Conservation (phyloP, 306 rosid species). For the Castanospermum australe region DNA sequence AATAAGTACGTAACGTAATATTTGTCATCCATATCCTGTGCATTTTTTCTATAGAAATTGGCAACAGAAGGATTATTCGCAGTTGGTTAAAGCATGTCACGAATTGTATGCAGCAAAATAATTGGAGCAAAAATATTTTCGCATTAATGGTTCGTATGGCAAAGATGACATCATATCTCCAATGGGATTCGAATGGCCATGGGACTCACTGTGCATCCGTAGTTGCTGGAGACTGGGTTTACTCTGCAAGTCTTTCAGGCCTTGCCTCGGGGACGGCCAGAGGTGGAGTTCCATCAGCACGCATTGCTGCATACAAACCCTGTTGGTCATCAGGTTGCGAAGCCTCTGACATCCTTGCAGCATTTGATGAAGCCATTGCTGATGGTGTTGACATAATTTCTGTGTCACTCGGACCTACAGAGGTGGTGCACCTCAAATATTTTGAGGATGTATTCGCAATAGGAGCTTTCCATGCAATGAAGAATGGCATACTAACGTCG, state of each 20-base stretch:
- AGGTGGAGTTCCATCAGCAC: constrained; percentile 16
- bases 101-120: no score
- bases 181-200: no score
- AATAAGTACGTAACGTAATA: no score
- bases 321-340: background rate
- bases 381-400: constrained; percentile 53
- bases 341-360: constrained; percentile 19
- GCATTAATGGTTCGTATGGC: no score
- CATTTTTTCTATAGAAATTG: no score
- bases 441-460: constrained; percentile 28
- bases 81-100: background rate
- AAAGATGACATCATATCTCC: no score
- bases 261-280: constrained; percentile 33
- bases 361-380: constrained; percentile 43
- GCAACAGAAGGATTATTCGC: background rate
- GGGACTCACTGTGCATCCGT: no score
- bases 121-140: no score
- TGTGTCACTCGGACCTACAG: constrained; percentile 6
- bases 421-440: background rate
- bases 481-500: constrained; percentile 41
- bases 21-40: no score
- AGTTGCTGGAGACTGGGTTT: no score
- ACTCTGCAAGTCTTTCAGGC: no score
- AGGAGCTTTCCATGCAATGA: constrained; percentile 52
- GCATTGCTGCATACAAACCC: constrained; percentile 6